phyloP scores from a whole-genome alignment of 805 yeast species.

The Candida maris region DNA sequence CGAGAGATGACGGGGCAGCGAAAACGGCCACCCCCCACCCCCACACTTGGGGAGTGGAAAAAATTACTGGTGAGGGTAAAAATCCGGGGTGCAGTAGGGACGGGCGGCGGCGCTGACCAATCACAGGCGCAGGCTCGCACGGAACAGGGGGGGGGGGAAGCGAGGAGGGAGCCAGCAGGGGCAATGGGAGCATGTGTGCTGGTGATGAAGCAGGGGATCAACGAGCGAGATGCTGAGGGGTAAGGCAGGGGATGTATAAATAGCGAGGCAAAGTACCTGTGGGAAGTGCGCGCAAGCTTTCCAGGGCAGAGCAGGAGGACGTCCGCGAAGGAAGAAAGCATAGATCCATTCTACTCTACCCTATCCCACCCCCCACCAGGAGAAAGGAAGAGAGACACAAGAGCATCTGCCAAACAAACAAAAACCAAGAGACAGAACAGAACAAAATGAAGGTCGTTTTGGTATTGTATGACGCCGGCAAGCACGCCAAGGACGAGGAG shows the following conservation, averaged over 20 bases:
- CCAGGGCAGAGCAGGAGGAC: too few relatives aligned
- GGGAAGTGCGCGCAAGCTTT: too few relatives aligned
- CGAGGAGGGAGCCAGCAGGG: not conserved
- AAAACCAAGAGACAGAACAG: too few relatives aligned
- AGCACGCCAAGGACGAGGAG: conserved; percentile 57
- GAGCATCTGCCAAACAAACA: too few relatives aligned
- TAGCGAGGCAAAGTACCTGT: conserved; percentile 1
- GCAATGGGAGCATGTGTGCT: too few relatives aligned
- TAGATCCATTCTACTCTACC: too few relatives aligned
- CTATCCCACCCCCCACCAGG: too few relatives aligned
- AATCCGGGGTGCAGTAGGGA: conserved; percentile 17
- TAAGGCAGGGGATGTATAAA: conserved; percentile 2
- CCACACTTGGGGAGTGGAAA: conserved; percentile 12
- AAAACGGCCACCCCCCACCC: conserved; percentile 8
- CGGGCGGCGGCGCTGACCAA: conserved; percentile 14
- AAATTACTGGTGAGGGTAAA: conserved; percentile 1
- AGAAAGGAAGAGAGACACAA: too few relatives aligned
- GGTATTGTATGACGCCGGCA: conserved; percentile 56
- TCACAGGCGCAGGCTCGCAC: conserved; percentile 14
- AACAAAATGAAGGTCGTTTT: conserved; percentile 42
- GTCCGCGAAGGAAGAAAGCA: too few relatives aligned
- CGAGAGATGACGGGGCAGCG: not conserved
- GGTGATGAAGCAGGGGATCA: not conserved
- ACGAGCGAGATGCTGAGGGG: conserved; percentile 2
- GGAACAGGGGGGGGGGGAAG: conserved; percentile 7